These are phyloP conservation scores for Fragaria ananassa DNA, from an alignment of 306 rosid species.

Conservation along the genomic window DNA sequence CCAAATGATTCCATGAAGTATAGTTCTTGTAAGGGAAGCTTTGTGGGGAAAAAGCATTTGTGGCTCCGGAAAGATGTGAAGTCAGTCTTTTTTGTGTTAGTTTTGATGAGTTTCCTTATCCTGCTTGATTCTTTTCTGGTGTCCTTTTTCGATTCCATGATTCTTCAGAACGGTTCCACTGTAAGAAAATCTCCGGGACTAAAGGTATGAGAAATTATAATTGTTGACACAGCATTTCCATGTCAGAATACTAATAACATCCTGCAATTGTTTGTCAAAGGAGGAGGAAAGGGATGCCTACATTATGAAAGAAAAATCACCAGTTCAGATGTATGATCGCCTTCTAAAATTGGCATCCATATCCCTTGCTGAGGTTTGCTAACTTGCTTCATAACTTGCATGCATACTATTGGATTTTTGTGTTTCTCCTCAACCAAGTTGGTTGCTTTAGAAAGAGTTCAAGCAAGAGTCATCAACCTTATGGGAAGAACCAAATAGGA, in stretches of 20 bases:
- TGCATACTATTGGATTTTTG: background rate
- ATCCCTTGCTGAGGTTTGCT: slow-evolving; percentile 12
- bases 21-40: slow-evolving; percentile 47
- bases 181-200: slow-evolving; percentile 35
- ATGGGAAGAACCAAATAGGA: slow-evolving; percentile 63
- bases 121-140: slow-evolving; percentile 71
- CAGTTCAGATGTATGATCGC: slow-evolving; percentile 66
- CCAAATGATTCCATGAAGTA: slow-evolving; percentile 51
- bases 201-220: background rate
- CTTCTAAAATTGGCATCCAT: slow-evolving; percentile 33
- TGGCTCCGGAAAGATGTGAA: slow-evolving; percentile 64
- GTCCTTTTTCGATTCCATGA: slow-evolving; percentile 50
- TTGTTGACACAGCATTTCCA: background rate
- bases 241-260: background rate
- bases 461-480: slow-evolving; percentile 58
- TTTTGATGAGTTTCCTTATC: slow-evolving; percentile 60
- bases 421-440: slow-evolving; percentile 6
- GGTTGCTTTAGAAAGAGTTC: slow-evolving; percentile 49
- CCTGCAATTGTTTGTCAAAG: slow-evolving; percentile 16
- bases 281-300: slow-evolving; percentile 36
- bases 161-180: slow-evolving; percentile 35
- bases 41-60: slow-evolving; percentile 49
- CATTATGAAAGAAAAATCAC: slow-evolving; percentile 34
- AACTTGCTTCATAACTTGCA: slow-evolving; percentile 49
- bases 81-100: slow-evolving; percentile 50